phyloP scores from a whole-genome alignment of 257 asterid genomes.

The Paraleonurus japonicus region DNA sequence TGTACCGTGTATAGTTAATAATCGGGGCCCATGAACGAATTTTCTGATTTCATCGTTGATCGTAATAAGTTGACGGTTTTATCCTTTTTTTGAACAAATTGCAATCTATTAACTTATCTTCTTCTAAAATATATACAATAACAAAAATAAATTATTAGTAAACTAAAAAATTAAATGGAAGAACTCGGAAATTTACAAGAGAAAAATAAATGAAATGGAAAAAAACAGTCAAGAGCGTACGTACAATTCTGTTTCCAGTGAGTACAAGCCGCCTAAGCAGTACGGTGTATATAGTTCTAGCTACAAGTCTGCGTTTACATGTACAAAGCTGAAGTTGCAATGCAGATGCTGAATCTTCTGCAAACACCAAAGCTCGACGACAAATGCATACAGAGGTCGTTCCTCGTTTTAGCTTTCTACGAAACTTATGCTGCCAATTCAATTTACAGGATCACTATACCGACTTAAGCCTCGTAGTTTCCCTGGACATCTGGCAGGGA shows the following conservation, averaged over 20 bases:
- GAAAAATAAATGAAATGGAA: background rate
- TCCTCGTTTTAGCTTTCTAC: background rate
- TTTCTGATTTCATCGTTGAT: too few species aligned
- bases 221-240: background rate
- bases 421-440: constrained; percentile 28
- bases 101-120: too few species aligned
- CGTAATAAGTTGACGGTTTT: too few species aligned
- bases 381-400: background rate
- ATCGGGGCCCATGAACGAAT: too few species aligned
- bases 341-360: background rate
- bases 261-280: background rate
- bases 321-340: background rate
- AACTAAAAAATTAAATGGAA: too few species aligned
- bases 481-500: constrained; percentile 41
- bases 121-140: too few species aligned
- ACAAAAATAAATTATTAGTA: too few species aligned
- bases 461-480: constrained; percentile 10
- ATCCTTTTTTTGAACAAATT: too few species aligned
- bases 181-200: background rate
- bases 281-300: background rate
- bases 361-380: background rate
- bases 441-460: constrained; percentile 28
- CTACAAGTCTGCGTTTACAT: background rate
- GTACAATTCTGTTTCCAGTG: background rate
- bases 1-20: too few species aligned